Evolutionary conservation across 140 eudicot genomes (phyloP), one percentile per base, ranked within the genome.

Genomic region (Ambrosia hybrid): DNA sequence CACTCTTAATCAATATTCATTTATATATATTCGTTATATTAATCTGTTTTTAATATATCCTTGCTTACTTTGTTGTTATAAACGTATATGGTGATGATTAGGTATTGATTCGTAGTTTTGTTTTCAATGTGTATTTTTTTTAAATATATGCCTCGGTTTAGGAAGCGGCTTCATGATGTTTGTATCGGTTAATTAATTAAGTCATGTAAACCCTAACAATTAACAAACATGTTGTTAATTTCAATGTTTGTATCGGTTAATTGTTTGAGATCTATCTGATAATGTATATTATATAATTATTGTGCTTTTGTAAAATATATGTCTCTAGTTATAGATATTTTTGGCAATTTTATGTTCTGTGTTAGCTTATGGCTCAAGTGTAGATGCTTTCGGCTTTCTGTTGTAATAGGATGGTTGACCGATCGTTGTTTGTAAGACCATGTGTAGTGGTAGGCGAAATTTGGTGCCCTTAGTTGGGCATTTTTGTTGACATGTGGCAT

Each of bases 141-240:
- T 26, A 21, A 61, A 41, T 41, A 30, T 37, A 51, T 5, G 34
- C 48, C n/a, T 62, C 34, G 66, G 51, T 62, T 70, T 55, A 9
- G 15, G 45, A 62, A 62, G 7, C 58, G 43, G 10, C 30, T 0
- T 70, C 56, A 6, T 77, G 57, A 21, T 77, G 26, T 59, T 57
- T 3, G 2, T 62, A 70, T 77, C 3, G 1, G 72, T 7, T 51
- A 21, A 21, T 21, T 21, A 30, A 6, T 51, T 51, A 10, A 41
- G 55, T 77, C 11, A 0, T 43, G 72, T 53, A 52, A 77, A 70
- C 81, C 81, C 81, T 70, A 70, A 14, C 66, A 4, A 14, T 16
- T 43, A 43, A 43, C 11, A 43, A 43, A 43, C 38, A 14, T 60
- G 26, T 21, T 21, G 59, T 39, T 68, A 76, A 13, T 37, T 70